phyloP scores from a whole-genome alignment of 106 monocot genomes.

The Platanthera guangdongensis region DNA sequence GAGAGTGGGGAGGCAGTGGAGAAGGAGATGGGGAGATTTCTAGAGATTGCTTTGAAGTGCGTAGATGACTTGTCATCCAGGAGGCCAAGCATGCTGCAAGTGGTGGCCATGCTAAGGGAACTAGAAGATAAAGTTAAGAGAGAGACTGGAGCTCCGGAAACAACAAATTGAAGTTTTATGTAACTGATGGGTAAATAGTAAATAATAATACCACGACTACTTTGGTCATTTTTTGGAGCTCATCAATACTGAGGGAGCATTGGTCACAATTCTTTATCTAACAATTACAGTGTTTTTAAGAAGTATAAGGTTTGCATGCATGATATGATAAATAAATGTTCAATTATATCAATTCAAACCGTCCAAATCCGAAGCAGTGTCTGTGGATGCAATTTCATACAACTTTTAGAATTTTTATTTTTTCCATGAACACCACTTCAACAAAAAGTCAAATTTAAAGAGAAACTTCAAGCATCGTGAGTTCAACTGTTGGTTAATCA shows the following conservation, averaged over 20 bases:
- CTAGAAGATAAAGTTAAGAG: conserved; percentile 10
- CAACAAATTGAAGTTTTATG: background rate
- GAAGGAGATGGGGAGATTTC: conserved; percentile 44
- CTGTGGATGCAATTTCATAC: too few relatives aligned
- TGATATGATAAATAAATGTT: too few relatives aligned
- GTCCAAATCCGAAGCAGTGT: too few relatives aligned
- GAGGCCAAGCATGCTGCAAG: conserved; percentile 77
- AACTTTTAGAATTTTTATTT: too few relatives aligned
- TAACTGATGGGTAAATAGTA: too few relatives aligned
- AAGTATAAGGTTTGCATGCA: too few relatives aligned
- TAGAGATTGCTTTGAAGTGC: conserved; percentile 59
- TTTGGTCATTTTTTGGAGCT: background rate
- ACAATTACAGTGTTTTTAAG: too few relatives aligned
- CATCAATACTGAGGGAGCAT: background rate
- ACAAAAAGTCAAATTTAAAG: too few relatives aligned
- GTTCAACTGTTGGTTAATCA: too few relatives aligned
- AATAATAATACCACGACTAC: background rate
- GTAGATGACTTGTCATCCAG: conserved; percentile 71
- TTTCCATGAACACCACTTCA: too few relatives aligned
- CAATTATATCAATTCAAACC: too few relatives aligned
- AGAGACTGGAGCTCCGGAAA: background rate
- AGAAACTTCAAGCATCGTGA: too few relatives aligned
- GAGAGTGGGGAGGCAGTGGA: conserved; percentile 11
- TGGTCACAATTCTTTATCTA: background rate
- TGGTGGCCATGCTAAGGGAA: conserved; percentile 59